phyloP scores from a whole-genome alignment of 768 basidiomycete species.

The Hypsizygus marmoreus region DNA sequence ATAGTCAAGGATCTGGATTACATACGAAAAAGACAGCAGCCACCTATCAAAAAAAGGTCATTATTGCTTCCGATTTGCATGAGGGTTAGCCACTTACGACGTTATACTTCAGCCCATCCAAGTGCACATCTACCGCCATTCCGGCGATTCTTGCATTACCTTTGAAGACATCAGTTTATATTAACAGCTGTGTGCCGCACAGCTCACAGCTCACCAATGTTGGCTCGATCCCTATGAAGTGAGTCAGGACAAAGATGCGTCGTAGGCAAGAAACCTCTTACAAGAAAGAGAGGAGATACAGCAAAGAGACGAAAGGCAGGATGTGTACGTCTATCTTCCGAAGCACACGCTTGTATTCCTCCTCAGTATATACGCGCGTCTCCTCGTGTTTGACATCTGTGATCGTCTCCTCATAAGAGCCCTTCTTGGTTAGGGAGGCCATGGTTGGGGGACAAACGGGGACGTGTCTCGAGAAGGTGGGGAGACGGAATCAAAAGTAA shows the following conservation, averaged over 20 bases:
- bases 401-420: constrained; percentile 11
- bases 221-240: constrained; percentile 33
- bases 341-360: constrained; percentile 28
- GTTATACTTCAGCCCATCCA: constrained; percentile 36
- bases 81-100: constrained; percentile 22
- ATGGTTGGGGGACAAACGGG: background rate
- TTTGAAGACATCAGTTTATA: background rate
- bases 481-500: background rate
- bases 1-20: background rate
- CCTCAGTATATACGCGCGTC: constrained; percentile 17
- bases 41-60: constrained; percentile 18
- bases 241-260: background rate
- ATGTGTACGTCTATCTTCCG: constrained; percentile 48
- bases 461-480: background rate
- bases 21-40: constrained; percentile 38
- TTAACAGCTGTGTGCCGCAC: too few species aligned
- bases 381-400: constrained; percentile 4
- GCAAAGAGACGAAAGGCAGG: constrained; percentile 43
- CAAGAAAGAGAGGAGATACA: constrained; percentile 50
- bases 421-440: constrained; percentile 3
- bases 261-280: constrained; percentile 24
- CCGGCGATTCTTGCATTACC: constrained; percentile 37
- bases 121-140: constrained; percentile 28
- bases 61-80: background rate
- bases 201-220: constrained; percentile 27